A percentile compares a stretch with the other conserved stretches of the same genome.
phyloP scores from a whole-genome alignment of 768 basidiomycete species.

The Russula vinacea region DNA sequence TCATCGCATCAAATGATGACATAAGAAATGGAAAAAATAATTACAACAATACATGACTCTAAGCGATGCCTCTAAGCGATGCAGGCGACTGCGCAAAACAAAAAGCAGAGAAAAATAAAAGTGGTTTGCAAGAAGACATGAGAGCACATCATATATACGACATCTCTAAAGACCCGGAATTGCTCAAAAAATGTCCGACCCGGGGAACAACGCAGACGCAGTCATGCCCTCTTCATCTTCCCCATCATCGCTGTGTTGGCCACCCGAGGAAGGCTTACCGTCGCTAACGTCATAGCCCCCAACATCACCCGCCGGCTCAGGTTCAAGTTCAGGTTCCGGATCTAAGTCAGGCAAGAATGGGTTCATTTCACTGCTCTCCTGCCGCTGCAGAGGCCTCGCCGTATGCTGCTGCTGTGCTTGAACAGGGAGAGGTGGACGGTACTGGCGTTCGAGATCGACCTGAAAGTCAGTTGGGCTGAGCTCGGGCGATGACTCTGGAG shows the following conservation, averaged over 20 bases:
- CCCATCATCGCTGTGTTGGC: constrained; percentile 4
- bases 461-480: constrained; percentile 22
- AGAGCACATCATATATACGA: constrained; percentile 20
- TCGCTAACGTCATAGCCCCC: constrained; percentile 13
- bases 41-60: too few species aligned
- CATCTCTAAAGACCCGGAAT: constrained; percentile 9
- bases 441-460: constrained; percentile 18
- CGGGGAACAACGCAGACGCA: constrained; percentile 24
- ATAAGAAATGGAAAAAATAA: too few species aligned
- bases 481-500: constrained; percentile 28
- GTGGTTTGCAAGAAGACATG: constrained; percentile 3
- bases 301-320: not conserved
- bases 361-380: constrained; percentile 27
- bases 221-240: constrained; percentile 18
- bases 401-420: not conserved
- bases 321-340: constrained; percentile 11
- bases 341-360: constrained; percentile 27
- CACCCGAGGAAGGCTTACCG: not conserved
- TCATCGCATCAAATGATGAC: too few species aligned
- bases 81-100: not conserved
- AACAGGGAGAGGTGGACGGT: not conserved
- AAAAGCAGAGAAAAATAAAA: constrained; percentile 8
- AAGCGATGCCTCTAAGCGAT: too few species aligned
- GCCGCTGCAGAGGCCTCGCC: constrained; percentile 14
- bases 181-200: constrained; percentile 30